Conservation (phyloP, 2,329 filamentous ascomycete genomes). For the Mycosphaerella sp. region DNA sequence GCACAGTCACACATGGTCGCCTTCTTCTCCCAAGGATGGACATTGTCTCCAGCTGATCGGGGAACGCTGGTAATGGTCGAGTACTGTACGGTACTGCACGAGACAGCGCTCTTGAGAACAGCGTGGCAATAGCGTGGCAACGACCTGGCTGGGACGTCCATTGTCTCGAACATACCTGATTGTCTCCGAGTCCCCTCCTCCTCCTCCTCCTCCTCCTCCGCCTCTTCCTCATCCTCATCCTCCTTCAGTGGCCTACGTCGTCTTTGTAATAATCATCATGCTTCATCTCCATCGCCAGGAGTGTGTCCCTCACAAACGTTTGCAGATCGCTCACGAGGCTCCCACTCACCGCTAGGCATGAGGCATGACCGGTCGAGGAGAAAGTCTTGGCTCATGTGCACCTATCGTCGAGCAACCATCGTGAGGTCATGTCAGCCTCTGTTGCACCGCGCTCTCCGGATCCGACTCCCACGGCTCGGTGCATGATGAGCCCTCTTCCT, state of each 20-base stretch:
- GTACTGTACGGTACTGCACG: constrained; percentile 12
- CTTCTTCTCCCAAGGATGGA: not conserved
- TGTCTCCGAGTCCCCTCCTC: not conserved
- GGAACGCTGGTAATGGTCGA: not conserved
- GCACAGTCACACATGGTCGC: constrained; percentile 7
- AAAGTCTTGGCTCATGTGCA: constrained; percentile 4
- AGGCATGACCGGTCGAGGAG: not conserved
- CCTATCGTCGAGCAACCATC: not conserved
- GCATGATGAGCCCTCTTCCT: not conserved
- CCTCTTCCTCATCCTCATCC: too few relatives aligned
- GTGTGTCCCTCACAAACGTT: too few relatives aligned
- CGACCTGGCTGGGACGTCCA: not conserved
- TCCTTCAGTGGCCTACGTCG: too few relatives aligned
- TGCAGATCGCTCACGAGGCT: not conserved
- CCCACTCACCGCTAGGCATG: not conserved
- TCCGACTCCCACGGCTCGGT: not conserved
- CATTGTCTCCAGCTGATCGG: not conserved
- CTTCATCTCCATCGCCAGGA: not conserved
- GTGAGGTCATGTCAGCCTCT: constrained; percentile 2
- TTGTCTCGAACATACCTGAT: not conserved
- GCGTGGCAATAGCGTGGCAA: not conserved
- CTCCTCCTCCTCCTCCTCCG: not conserved
- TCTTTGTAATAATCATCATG: not conserved
- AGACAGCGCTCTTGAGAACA: not conserved
- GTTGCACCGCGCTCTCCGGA: not conserved